These are phyloP conservation scores for Claviceps paspali DNA, from an alignment of 2,329 filamentous ascomycete species.

Conservation along the genomic window DNA sequence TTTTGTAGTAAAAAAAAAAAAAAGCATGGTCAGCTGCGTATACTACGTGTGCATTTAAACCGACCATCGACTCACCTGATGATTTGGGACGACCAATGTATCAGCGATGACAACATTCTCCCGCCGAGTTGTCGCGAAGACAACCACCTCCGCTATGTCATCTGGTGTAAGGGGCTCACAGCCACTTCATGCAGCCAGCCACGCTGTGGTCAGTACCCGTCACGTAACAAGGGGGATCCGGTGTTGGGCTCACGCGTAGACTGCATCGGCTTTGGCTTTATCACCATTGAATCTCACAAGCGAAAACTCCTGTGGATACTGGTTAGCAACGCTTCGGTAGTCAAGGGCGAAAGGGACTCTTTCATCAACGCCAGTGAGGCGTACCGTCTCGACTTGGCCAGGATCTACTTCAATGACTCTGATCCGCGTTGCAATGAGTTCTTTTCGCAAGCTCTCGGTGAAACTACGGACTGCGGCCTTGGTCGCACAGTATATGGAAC, in stretches of 20 bases:
- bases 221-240: too few species aligned
- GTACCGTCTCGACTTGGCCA: conserved; percentile 76
- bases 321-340: conserved; percentile 4
- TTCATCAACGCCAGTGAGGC: neutral
- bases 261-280: conserved; percentile 75
- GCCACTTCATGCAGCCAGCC: too few species aligned
- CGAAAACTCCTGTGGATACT: conserved; percentile 53
- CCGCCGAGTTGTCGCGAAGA: conserved; percentile 68
- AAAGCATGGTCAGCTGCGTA: neutral
- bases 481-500: conserved; percentile 83
- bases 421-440: conserved; percentile 67
- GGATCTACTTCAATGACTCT: conserved; percentile 81
- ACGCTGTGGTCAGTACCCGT: too few species aligned
- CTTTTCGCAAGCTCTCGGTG: conserved; percentile 67
- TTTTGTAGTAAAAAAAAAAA: neutral
- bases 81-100: conserved; percentile 72
- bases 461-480: conserved; percentile 81
- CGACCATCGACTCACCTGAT: conserved; percentile 52
- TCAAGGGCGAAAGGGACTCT: neutral
- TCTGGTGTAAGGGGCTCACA: conserved; percentile 75
- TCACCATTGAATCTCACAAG: conserved; percentile 80
- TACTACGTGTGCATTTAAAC: neutral
- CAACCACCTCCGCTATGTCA: conserved; percentile 80
- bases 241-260: conserved; percentile 58
- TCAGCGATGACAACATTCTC: conserved; percentile 90